Evolutionary conservation across 2,329 filamentous ascomycete genomes (phyloP).

Genomic region (Tolypocladium capitatum): DNA sequence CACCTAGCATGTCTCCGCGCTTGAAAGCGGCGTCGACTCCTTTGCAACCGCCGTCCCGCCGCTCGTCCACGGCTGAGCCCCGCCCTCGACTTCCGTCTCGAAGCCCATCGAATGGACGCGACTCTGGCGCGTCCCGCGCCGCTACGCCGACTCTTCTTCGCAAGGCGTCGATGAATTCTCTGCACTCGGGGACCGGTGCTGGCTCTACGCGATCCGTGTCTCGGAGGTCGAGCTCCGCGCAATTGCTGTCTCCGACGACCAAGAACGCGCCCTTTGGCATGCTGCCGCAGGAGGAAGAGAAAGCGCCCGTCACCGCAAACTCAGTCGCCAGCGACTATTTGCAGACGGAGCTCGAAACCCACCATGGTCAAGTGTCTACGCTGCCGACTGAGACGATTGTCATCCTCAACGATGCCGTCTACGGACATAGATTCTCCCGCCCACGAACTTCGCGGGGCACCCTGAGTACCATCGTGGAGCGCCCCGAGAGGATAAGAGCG

Average conservation of each 20-base stretch:
- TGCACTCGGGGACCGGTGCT: conserved; percentile 34
- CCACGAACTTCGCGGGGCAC: conserved; percentile 60
- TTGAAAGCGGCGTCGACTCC: conserved; percentile 17
- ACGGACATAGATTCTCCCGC: conserved; percentile 82
- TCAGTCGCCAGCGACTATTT: conserved; percentile 57
- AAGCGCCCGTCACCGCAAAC: conserved; percentile 30
- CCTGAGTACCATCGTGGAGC: conserved; percentile 75
- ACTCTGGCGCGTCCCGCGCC: conserved; percentile 32
- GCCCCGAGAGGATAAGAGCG: conserved; percentile 82
- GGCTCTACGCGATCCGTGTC: conserved; percentile 24
- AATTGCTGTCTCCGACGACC: conserved; percentile 29
- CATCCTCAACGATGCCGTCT: conserved; percentile 84
- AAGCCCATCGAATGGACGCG: conserved; percentile 28
- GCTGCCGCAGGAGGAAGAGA: conserved; percentile 18
- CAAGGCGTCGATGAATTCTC: conserved; percentile 44
- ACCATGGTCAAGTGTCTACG: conserved; percentile 34
- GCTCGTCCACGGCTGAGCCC: conserved; percentile 19
- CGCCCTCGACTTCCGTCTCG: conserved; percentile 23
- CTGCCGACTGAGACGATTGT: conserved; percentile 55
- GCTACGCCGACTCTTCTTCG: conserved; percentile 37
- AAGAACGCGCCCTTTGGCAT: conserved; percentile 21
- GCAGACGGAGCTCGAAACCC: conserved; percentile 51
- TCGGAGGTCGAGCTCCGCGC: conserved; percentile 34
- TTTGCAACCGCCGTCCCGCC: conserved; percentile 23
- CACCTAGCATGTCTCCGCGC: conserved; percentile 13